Evolutionary conservation across 768 basidiomycete genomes (phyloP), one percentile per base, ranked within the genome.

Genomic region (Hygrocybe coccinea): DNA sequence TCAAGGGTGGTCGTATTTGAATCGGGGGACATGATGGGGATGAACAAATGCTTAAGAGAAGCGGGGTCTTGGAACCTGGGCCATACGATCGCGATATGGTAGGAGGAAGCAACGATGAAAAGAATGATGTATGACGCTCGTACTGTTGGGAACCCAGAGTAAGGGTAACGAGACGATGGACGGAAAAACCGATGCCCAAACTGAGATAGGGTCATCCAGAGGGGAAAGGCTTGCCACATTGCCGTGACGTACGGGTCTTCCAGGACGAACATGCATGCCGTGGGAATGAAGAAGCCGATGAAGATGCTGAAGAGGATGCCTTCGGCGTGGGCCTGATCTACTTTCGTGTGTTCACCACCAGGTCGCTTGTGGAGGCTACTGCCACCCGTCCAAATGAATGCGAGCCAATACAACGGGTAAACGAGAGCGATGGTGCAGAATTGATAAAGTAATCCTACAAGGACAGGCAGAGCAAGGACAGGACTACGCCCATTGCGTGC

Each of bases 181-280:
- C 78, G 74, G 51, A 78, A 59, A 38, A 73, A 38, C 14, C 76
- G 67, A 59, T 84, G 77, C 0, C 59, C 45, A 7, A 62, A 60
- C 25, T 73, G 66, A 1, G 76, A 74, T n/a, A 79, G 2, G n/a
- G 73, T 72, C 39, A 79, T 66, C 57, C 71, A 69, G n/a, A 77
- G 33, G 8, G 83, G 82, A 57, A 77, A 82, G 24, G 71, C 58
- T 58, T 83, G 82, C 82, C 82, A 84, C 33, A 77, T 66, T 9
- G 77, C 78, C 12, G 80, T 82, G 43, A 81, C 64, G 45, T 59
- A 58, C 0, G 78, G 71, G 50, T 76, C 76, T 22, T 68, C 62
- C 24, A 79, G 54, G 44, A 70, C 29, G 56, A 83, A 47, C 73
- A 83, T 76, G 46, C 69, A 71, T 17, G 71, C 53, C 6, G 79